Evolutionary conservation across 805 yeast species (phyloP), one percentile per base, ranked within the genome.

Genomic region (Saturnispora diversa): DNA sequence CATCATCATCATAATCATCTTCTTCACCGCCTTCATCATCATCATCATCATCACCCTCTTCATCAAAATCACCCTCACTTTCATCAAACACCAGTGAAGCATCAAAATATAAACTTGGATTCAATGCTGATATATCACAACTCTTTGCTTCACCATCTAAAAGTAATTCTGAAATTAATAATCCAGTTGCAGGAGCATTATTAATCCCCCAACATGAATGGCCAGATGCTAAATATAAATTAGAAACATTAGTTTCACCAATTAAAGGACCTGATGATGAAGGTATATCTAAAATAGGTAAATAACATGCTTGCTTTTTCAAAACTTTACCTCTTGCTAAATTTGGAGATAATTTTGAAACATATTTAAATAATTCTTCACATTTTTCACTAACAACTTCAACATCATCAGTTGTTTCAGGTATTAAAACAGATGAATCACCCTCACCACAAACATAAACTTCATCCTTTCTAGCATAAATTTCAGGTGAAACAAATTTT

Each of bases 171-270:
- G 95, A 78, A 79, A 90, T 72, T 28, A 92, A 71, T 55, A 85
- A 77, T n/a, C 98, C 98, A 0, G 97, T 88, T 4, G 84, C 97
- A 1, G 97, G 97, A 0, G 96, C 96, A 60, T 92, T 90, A 64
- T 90, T 92, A 47, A 90, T 92, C 17, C 98, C 98, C 98, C 98
- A 90, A 63, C 97, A 92, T 12, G 95, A 83, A 61, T 90, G 98
- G 0, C 97, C 98, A 12, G 90, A 75, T 2, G 96, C 95, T 42
- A 90, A 60, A 51, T 66, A 83, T 45, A 90, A 65, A 45, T 80
- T 78, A 17, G 73, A 75, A 6, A 88, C 94, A 53, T 87, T 87
- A 0, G 97, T 90, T 52, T 84, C 90, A 34, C 98, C 98, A 50
- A 90, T 80, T 40, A 92, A 66, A 0, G 98, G 98, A 5, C 98